Evolutionary conservation across 345 rosid genomes (phyloP), one percentile per base, ranked within the genome.

Genomic region (Garcia nutans): DNA sequence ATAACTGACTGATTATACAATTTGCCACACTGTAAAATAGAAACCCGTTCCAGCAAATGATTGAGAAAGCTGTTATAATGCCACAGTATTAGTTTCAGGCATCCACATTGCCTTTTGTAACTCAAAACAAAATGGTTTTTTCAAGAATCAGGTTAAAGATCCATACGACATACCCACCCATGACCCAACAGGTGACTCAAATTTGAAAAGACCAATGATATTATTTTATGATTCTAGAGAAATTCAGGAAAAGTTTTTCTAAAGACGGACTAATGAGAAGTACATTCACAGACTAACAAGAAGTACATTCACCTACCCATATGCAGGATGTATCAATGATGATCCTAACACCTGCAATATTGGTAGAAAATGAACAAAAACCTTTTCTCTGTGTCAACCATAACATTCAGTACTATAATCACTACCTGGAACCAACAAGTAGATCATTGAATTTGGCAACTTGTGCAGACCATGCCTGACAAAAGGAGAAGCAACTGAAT

Each of bases 401-500:
- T 10, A 26, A 1, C 24, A 71, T 24, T 59, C 49, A 22, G 33
- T 24, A 55, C 26, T 5, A 28, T 5, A 19, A 55, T n/a, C 11
- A 19, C 70, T 91, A 93, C 97, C 97, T 84, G 99, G 99, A 83
- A 96, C 88, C 84, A 96, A 84, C 82, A 96, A 81, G 87, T 90
- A 93, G 62, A 96, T 97, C 75, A 93, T 65, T 2, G 99, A 86
- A 69, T 84, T 87, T 70, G 98, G 95, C 80, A 96, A 83, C 78
- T 82, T 88, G 90, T 88, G 99, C 72, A 96, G 81, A 84, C 99
- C 98, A 83, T 96, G 98, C 90, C 99, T 96, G 89, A 76, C 69
- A 84, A 83, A 76, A 47, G 59, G 55, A 71, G 68, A 65, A 75
- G 59, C 22, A 63, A 75, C 17, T 47, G 54, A 67, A 60, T 77